Conservation (phyloP, 768 basidiomycete species). For the Psilocybe cyanescens region DNA sequence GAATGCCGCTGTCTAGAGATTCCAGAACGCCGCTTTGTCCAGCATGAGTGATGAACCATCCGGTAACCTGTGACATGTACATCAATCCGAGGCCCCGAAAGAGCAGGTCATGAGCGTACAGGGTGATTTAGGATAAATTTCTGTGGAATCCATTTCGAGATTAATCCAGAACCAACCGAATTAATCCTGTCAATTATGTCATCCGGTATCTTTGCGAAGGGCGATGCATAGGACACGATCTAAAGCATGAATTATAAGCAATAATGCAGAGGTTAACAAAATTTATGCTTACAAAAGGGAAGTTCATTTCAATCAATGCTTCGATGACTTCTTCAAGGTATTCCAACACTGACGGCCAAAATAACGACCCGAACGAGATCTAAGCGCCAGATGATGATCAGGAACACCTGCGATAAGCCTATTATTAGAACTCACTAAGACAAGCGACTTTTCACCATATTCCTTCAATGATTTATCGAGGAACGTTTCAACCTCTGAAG, state of each 20-base stretch:
- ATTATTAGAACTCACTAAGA: constrained; percentile 8
- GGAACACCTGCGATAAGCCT: too few relatives aligned
- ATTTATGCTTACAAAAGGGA: constrained; percentile 12
- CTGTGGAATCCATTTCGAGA: constrained; percentile 14
- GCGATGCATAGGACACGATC: constrained; percentile 12
- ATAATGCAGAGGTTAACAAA: not conserved
- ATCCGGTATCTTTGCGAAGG: constrained; percentile 8
- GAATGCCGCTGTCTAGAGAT: constrained; percentile 12
- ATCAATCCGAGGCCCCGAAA: not conserved
- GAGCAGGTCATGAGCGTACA: not conserved
- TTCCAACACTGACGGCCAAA: constrained; percentile 7
- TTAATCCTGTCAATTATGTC: not conserved
- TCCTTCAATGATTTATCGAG: not conserved
- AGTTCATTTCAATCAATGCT: constrained; percentile 13
- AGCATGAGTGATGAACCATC: constrained; percentile 17
- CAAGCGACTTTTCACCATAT: constrained; percentile 9
- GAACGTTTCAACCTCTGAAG: constrained; percentile 4
- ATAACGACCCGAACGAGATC: constrained; percentile 17
- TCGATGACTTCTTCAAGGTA: constrained; percentile 15
- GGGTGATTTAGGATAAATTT: constrained; percentile 14
- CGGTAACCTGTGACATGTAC: constrained; percentile 9
- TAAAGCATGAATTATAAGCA: not conserved
- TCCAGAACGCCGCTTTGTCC: constrained; percentile 15
- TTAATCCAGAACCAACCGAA: constrained; percentile 7
- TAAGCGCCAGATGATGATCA: not conserved